Conservation (phyloP, 1,139 yeast genomes). For the Blastobotrys buckinghamii region DNA sequence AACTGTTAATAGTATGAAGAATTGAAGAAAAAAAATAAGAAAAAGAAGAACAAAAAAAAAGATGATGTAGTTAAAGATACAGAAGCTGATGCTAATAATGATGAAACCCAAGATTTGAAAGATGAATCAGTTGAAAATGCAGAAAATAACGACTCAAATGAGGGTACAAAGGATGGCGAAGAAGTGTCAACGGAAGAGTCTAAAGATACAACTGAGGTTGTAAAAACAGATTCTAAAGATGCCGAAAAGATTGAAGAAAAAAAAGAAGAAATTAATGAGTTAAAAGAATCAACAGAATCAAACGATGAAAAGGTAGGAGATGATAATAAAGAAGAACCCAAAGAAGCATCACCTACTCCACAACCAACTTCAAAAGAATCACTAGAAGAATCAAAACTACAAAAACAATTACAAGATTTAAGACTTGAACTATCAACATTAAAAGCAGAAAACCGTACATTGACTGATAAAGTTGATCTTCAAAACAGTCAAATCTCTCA, state of each 20-base stretch:
- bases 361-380: neutral
- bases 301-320: slow-evolving; percentile 17
- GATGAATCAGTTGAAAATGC: slow-evolving; percentile 15
- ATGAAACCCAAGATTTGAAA: slow-evolving; percentile 12
- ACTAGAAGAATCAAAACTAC: slow-evolving; percentile 3
- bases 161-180: too few species aligned
- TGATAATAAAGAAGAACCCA: slow-evolving; percentile 10
- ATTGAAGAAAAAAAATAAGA: slow-evolving; percentile 49
- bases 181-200: too few species aligned
- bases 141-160: slow-evolving; percentile 10
- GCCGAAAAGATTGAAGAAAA: slow-evolving; percentile 24
- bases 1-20: slow-evolving; percentile 42
- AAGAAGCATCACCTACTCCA: neutral
- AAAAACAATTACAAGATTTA: slow-evolving; percentile 14
- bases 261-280: slow-evolving; percentile 16
- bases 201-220: neutral
- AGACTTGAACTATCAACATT: slow-evolving; percentile 27
- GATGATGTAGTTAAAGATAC: slow-evolving; percentile 14
- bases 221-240: slow-evolving; percentile 10
- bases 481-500: slow-evolving; percentile 10
- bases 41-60: slow-evolving; percentile 40
- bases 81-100: slow-evolving; percentile 15
- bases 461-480: slow-evolving; percentile 15
- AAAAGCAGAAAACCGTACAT: slow-evolving; percentile 25
- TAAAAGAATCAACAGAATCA: slow-evolving; percentile 14